Base-by-base conservation (phyloP, 2,329 filamentous ascomycete genomes). In the Aspergillus sp. region DNA sequence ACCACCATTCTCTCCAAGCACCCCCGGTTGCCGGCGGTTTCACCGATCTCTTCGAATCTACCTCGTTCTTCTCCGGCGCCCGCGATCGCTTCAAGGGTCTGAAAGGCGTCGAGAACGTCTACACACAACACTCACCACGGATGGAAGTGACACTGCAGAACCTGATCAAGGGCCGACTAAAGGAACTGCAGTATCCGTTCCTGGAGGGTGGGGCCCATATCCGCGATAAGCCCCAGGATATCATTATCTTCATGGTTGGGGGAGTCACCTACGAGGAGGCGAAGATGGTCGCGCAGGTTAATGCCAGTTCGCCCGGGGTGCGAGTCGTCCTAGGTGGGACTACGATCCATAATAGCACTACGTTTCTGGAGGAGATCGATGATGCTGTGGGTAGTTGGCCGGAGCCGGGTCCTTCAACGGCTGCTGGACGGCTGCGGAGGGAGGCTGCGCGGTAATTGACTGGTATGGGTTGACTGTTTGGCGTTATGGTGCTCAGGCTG, bases 91-190 rank as follows among this genome's bases (percentile, higher is more conserved):
- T 98, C 67, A 95, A 94, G 61, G 93, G 93, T 0, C 76, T 98
- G 9, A 96, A 97, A 62, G 93, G 93, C 1, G 93, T 98, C 1
- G 94, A 98, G 66, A 98, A 98, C 58, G 93, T 98, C 29, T 98
- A 98, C 66, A 98, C 93, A 0, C 94, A 98, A 65, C 93, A 98
- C 66, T 94, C 88, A 4, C 89, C 94, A 0, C 78, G 88, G 26
- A 69, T 98, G 10, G 90, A 96, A 65, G 79, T 80, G 27, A 97
- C 89, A 0, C 71, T 98, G 12, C 91, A 96, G 63, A 91, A 91
- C 57, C 74, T 98, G 44, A 90, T 97, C 71, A 96, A 95, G 63
- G 94, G 93, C 0, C 81, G 86, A 29, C 70, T 98, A 48, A 85
- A 82, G 58, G 88, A 94, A 59, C 80, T 89, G 54, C 81, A 93